Evolutionary conservation across 2,329 filamentous ascomycete genomes (phyloP), one percentile per base, ranked within the genome.

Genomic region (Esteya vermicola): DNA sequence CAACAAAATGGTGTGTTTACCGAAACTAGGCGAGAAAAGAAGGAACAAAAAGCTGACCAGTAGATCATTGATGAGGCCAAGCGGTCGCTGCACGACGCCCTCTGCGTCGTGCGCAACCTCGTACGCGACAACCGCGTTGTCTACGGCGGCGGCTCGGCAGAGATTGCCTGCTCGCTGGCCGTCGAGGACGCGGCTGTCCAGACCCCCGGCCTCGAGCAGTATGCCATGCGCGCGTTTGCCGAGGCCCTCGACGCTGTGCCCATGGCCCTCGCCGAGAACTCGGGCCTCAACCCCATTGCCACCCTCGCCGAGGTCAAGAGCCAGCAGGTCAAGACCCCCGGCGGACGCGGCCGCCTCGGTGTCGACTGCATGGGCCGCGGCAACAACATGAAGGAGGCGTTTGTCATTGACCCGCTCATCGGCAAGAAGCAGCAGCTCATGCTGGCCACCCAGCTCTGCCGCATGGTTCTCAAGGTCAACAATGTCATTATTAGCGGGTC

Each of bases 11-110:
- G 85, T 89, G 62, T 57, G 72, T 14, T 18, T 12, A 14, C 5
- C 40, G 45, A 48, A 46, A 54, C 39, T 21, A 19, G n/a, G n/a
- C n/a, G n/a, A n/a, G n/a, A n/a, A n/a, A n/a, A n/a, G n/a, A n/a
- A n/a, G n/a, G n/a, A n/a, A n/a, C n/a, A n/a, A n/a, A n/a, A n/a
- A n/a, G n/a, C n/a, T n/a, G n/a, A 39, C 18, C 18, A 19, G 3
- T 49, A 93, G 84, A 94, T 98, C 60, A 96, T 98, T 58, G 93
- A 98, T 57, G 93, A 98, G 64, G 93, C 93, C 40, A 95, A 95
- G 69, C 79, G 93, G 53, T 96, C 91, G 36, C 72, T 98, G 43
- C 93, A 98, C 59, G 91, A 98, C 61, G 91, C 91, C 43, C 78
- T 98, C 38, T 98, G 93, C 57, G 91, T 98, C 36, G 91, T 98